Conservation (phyloP, 192 early-diverging fungal genomes). For the Fimicolochytrium jonesii region DNA sequence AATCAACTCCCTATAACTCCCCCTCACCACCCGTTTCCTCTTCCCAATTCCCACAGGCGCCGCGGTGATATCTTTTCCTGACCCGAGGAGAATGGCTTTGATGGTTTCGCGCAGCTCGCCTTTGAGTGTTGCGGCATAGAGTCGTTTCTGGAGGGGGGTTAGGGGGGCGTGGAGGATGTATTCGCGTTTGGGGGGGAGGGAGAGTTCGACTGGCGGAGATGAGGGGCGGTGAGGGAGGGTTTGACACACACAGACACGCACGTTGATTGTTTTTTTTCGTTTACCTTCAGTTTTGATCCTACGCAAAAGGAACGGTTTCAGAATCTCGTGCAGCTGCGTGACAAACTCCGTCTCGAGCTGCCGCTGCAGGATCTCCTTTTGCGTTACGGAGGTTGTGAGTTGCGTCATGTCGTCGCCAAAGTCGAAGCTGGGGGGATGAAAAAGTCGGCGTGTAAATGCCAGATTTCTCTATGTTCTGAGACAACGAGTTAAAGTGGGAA, state of each 20-base stretch:
- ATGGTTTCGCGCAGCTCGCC: constrained; percentile 16
- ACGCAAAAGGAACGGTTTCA: constrained; percentile 87
- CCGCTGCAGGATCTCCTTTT: constrained; percentile 56
- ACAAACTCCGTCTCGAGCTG: constrained; percentile 37
- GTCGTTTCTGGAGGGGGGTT: constrained; percentile 32
- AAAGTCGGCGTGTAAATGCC: not conserved
- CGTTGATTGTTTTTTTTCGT: no score
- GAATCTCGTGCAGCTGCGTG: constrained; percentile 80
- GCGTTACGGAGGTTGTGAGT: constrained; percentile 50
- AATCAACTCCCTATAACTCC: not conserved
- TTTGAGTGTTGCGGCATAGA: constrained; percentile 37
- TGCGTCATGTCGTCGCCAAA: constrained; percentile 49
- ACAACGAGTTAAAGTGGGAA: not conserved
- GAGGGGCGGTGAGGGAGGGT: no score
- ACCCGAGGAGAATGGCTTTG: not conserved
- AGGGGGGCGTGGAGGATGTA: constrained; percentile 66
- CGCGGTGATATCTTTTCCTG: not conserved
- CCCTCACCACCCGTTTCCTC: not conserved
- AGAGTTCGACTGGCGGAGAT: constrained; percentile 82
- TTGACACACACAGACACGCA: no score
- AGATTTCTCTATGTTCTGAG: not conserved
- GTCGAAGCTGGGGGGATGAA: constrained; percentile 54
- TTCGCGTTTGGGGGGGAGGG: constrained; percentile 88
- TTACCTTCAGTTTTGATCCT: constrained; percentile 83
- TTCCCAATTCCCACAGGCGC: not conserved